phyloP scores from a whole-genome alignment of 2,329 filamentous ascomycete species.

The Lasiodiplodia citricola region DNA sequence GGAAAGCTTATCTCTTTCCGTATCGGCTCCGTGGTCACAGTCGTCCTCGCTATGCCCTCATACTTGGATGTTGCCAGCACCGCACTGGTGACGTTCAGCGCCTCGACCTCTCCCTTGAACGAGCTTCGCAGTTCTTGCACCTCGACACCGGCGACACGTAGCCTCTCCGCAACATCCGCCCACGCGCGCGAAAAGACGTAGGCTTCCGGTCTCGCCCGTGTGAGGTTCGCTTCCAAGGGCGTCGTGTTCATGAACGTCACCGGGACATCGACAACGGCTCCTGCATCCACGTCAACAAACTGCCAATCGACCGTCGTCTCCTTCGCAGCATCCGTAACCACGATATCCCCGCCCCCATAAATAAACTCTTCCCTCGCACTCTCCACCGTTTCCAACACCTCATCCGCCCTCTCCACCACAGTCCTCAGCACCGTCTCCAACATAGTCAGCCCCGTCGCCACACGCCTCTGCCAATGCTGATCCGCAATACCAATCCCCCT shows the following conservation, averaged over 20 bases:
- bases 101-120: slow-evolving; percentile 32
- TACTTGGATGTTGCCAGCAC: slow-evolving; percentile 30
- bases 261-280: slow-evolving; percentile 30
- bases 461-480: slow-evolving; percentile 42
- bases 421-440: slow-evolving; percentile 42
- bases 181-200: slow-evolving; percentile 36
- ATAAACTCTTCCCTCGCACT: slow-evolving; percentile 31
- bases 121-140: slow-evolving; percentile 32
- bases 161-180: slow-evolving; percentile 31
- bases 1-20: slow-evolving; percentile 31
- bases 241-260: slow-evolving; percentile 28
- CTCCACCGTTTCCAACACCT: slow-evolving; percentile 39
- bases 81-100: slow-evolving; percentile 31
- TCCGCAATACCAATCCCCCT: slow-evolving; percentile 44
- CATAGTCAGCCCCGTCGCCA: slow-evolving; percentile 40
- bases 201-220: slow-evolving; percentile 31
- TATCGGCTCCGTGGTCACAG: slow-evolving; percentile 29
- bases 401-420: slow-evolving; percentile 36
- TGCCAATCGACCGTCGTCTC: slow-evolving; percentile 31
- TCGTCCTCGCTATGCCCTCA: slow-evolving; percentile 34
- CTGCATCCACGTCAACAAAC: slow-evolving; percentile 23
- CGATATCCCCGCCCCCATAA: slow-evolving; percentile 30
- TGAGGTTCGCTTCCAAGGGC: slow-evolving; percentile 30
- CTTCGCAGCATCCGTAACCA: slow-evolving; percentile 31
- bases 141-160: slow-evolving; percentile 33